Evolutionary conservation across 116 monocot genomes (phyloP).

Genomic region (Iris pallida): DNA sequence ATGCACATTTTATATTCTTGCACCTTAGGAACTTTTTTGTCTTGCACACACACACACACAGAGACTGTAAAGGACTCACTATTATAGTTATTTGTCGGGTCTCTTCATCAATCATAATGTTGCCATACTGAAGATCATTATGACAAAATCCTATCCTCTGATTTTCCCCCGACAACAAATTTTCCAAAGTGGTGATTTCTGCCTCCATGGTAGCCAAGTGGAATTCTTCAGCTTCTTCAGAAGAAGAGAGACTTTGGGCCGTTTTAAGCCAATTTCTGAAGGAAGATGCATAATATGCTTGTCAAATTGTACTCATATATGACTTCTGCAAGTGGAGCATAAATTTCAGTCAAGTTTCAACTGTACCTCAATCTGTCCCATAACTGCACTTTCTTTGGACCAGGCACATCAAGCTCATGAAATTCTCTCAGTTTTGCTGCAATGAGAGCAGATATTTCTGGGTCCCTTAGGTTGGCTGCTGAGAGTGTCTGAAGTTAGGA

Average conservation of each 20-base stretch:
- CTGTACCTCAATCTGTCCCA: constrained; percentile 75
- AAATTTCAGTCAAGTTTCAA: neutral
- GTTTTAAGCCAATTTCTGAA: constrained; percentile 47
- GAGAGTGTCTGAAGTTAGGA: constrained; percentile 59
- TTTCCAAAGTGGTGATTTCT: constrained; percentile 39
- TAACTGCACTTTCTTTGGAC: constrained; percentile 35
- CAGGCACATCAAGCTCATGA: constrained; percentile 77
- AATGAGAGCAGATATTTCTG: constrained; percentile 63
- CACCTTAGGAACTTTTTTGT: too few species aligned
- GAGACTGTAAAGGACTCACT: constrained; percentile 34
- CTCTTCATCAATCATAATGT: constrained; percentile 57
- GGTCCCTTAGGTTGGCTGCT: constrained; percentile 57
- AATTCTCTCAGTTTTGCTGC: constrained; percentile 76
- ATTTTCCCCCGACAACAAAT: constrained; percentile 19
- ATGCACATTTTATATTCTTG: too few species aligned
- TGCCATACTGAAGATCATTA: constrained; percentile 61
- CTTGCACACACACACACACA: too few species aligned
- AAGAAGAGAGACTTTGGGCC: constrained; percentile 26
- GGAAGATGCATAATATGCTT: neutral
- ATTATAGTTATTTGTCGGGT: constrained; percentile 43
- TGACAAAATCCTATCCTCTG: constrained; percentile 53
- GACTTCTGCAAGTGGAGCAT: neutral
- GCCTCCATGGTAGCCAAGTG: constrained; percentile 25
- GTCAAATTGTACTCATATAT: neutral
- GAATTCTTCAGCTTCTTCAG: constrained; percentile 36